Evolutionary conservation across 495 filamentous ascomycete genomes (phyloP), one percentile per base, ranked within the genome.

Genomic region (Trypethelium eluteriae): DNA sequence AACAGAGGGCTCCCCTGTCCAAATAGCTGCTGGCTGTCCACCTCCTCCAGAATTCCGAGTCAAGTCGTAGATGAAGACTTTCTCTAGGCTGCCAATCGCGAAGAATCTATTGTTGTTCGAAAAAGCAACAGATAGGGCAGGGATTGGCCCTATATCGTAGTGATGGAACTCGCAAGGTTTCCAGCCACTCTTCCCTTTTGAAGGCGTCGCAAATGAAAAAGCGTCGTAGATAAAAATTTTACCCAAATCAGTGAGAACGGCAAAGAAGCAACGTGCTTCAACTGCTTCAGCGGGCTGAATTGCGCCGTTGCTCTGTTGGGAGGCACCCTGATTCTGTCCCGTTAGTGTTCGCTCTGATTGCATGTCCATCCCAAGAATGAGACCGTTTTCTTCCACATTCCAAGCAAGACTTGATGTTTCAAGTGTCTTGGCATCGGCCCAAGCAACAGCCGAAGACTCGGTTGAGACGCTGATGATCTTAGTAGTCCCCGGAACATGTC

Each of bases 21-120:
- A 72, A 64, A n/a, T 71, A 68, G 41, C 70, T 67, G 63, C 76
- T 61, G 78, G 76, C 38, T 16, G 18, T 59, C 32, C 62, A 25
- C 11, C 12, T 11, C 25, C 10, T 25, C 49, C 44, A 47, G 67
- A 25, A 25, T 25, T 32, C 11, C 12, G 35, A 6, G 57, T 44
- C 9, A 49, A 35, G 14, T 64, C 47, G 47, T 57, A 72, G 38
- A 72, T 64, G 38, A 66, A 47, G 10, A 72, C 66, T 11, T 59
- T 36, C 6, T 70, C 68, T 4, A 44, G 39, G 25, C 68, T 65
- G 35, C 66, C 68, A 36, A 72, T 25, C 1, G 70, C 70, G 2
- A 72, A 63, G 63, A 68, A 63, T 12, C 25, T 38, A 46, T 66
- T 66, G 18, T 69, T 56, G 10, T 63, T 59, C 11, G 68, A 68